Conservation (phyloP, 1,139 yeast species). For the Saccharomycopsis crataegensis region DNA sequence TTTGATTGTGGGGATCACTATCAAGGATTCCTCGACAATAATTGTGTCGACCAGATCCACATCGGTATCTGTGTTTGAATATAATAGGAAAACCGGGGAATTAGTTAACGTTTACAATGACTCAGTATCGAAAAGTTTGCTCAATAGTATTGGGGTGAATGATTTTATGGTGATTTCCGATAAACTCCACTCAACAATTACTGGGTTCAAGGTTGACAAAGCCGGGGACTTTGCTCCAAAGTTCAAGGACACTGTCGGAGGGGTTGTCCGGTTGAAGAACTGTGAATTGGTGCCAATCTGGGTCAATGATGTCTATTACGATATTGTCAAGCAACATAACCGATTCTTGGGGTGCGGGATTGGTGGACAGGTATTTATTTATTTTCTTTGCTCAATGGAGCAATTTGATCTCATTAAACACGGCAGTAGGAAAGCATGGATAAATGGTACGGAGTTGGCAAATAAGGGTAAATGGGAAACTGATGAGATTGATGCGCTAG, state of each 20-base stretch:
- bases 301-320: background rate
- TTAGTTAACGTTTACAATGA: background rate
- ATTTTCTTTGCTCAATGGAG: background rate
- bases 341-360: slow-evolving; percentile 10
- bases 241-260: slow-evolving; percentile 1
- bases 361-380: slow-evolving; percentile 3
- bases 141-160: background rate
- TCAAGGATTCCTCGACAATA: background rate
- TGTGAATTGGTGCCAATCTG: slow-evolving; percentile 8
- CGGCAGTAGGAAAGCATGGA: background rate
- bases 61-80: slow-evolving; percentile 2
- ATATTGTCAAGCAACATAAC: background rate
- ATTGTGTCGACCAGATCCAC: slow-evolving; percentile 4
- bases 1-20: background rate
- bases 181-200: slow-evolving; percentile 7
- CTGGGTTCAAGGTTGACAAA: slow-evolving; percentile 3
- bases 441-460: background rate
- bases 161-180: slow-evolving; percentile 6
- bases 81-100: background rate
- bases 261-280: slow-evolving; percentile 1
- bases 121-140: slow-evolving; percentile 1
- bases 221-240: background rate
- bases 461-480: background rate
- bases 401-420: background rate
- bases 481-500: background rate